Conservation (phyloP, 75 land plant species). For the Pseudotsuga menziesii region DNA sequence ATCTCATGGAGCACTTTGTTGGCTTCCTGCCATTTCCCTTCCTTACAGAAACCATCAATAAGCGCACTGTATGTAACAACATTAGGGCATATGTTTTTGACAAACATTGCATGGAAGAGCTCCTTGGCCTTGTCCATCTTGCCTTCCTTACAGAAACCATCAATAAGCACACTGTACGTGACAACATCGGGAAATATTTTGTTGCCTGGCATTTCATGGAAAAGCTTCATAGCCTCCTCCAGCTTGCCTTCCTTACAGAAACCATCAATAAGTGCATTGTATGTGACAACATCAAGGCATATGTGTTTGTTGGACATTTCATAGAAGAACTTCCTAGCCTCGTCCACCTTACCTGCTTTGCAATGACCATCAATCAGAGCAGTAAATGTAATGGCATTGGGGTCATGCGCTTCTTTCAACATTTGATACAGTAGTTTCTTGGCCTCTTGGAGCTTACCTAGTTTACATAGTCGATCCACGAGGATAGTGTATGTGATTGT, state of each 20-base stretch:
- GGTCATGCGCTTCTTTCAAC: background rate
- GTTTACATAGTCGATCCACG: conserved; percentile 23
- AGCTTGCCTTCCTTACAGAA: no score
- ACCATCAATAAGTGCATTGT: background rate
- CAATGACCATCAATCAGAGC: conserved; percentile 29
- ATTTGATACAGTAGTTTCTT: background rate
- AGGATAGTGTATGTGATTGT: conserved; percentile 20
- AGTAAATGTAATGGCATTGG: conserved; percentile 33
- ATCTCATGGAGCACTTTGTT: conserved; percentile 14
- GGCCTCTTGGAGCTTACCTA: conserved; percentile 5
- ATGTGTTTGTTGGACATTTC: conserved; percentile 21
- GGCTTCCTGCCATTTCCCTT: conserved; percentile 19
- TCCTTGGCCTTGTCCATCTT: conserved; percentile 16
- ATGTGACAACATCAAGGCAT: conserved; percentile 22
- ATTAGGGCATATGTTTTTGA: conserved; percentile 10
- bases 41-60: conserved; percentile 32
- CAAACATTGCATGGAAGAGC: conserved; percentile 26
- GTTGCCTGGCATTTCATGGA: no score
- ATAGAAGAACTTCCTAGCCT: conserved; percentile 17
- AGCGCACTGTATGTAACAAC: conserved; percentile 19
- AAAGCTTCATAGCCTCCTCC: no score
- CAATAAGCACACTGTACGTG: no score
- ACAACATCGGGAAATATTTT: no score
- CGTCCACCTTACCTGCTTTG: conserved; percentile 15
- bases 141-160: conserved; percentile 28